phyloP scores from a whole-genome alignment of 2,329 filamentous ascomycete genomes.

The Arthrobotrys pseudoclavata region DNA sequence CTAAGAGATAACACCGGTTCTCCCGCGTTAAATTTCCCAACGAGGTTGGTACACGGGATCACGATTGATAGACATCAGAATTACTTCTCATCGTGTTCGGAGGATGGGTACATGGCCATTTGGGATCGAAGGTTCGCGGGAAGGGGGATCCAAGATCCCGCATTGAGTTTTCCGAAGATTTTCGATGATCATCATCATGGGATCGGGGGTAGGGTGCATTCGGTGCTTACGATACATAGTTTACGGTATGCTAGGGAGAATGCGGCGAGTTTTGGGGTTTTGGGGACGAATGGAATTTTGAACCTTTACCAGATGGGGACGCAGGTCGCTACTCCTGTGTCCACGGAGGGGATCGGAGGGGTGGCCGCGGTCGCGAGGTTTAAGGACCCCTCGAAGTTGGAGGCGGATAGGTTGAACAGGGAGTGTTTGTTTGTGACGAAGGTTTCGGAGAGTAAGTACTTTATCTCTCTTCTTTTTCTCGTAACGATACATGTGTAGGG shows the following conservation, averaged over 20 bases:
- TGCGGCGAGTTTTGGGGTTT: conserved; percentile 61
- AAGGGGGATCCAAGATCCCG: conserved; percentile 56
- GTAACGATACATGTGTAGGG: neutral
- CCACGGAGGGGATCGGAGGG: conserved; percentile 57
- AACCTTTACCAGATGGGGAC: conserved; percentile 61
- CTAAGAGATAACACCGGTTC: conserved; percentile 75
- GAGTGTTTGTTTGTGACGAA: conserved; percentile 61
- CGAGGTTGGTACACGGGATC: conserved; percentile 72
- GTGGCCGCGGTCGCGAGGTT: conserved; percentile 56
- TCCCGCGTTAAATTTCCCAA: conserved; percentile 67
- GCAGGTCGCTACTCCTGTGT: conserved; percentile 47
- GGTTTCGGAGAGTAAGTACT: conserved; percentile 60
- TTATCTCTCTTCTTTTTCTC: neutral
- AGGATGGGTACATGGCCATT: conserved; percentile 62
- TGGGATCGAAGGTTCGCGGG: conserved; percentile 63
- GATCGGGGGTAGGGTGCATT: conserved; percentile 33
- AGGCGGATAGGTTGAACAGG: conserved; percentile 43
- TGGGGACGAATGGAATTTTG: conserved; percentile 61
- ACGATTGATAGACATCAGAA: conserved; percentile 84
- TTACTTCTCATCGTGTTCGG: conserved; percentile 83
- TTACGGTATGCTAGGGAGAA: conserved; percentile 62
- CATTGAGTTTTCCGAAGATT: conserved; percentile 60
- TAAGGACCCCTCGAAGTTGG: conserved; percentile 53
- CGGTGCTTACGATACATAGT: conserved; percentile 59
- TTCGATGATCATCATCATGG: conserved; percentile 59